Conservation (phyloP, 768 basidiomycete species). For the Hericium rajendrae region DNA sequence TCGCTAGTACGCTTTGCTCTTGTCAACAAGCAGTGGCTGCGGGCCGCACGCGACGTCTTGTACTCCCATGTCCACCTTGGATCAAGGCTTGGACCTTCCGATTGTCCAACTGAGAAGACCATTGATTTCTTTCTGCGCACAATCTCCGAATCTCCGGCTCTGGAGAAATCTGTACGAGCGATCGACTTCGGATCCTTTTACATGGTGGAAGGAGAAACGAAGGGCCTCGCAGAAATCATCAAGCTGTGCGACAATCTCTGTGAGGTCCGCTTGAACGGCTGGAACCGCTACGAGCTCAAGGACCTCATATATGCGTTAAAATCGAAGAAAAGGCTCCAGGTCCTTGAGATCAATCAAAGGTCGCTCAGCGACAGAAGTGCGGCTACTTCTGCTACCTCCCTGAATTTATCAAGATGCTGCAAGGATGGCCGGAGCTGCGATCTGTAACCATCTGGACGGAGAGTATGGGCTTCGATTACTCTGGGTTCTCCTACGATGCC, state of each 20-base stretch:
- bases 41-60: background rate
- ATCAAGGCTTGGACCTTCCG: background rate
- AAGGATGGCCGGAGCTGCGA: background rate
- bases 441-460: too few species aligned
- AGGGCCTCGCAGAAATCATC: background rate
- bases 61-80: background rate
- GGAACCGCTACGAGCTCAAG: background rate
- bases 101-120: background rate
- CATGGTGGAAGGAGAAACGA: background rate
- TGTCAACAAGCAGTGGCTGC: background rate
- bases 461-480: too few species aligned
- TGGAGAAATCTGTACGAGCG: background rate
- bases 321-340: background rate
- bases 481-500: background rate
- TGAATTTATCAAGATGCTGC: background rate
- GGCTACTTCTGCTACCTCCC: background rate
- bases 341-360: background rate
- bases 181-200: background rate
- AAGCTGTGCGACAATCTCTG: background rate
- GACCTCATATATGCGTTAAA: background rate
- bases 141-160: background rate
- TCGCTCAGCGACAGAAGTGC: background rate
- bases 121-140: background rate
- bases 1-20: background rate
- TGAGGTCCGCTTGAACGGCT: background rate